Percentiles rank a stretch among this genome's conserved stretches.
Conservation (phyloP, 441 rosid species). For the Syzygium malaccense region DNA sequence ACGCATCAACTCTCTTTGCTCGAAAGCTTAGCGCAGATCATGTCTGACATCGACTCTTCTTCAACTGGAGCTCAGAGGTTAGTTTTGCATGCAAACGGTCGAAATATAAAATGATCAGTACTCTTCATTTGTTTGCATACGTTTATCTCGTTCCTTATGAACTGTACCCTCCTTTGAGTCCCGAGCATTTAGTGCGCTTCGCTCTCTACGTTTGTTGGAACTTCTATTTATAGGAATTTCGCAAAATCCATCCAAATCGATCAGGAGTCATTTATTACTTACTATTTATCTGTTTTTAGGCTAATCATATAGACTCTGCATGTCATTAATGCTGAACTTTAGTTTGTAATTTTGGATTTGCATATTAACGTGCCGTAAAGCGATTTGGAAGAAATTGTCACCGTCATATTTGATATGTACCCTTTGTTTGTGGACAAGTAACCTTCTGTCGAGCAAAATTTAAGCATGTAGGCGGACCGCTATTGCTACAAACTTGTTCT, state of each 20-base stretch:
- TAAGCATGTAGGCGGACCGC: not conserved
- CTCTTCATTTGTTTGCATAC: not conserved
- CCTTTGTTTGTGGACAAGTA: too few relatives aligned
- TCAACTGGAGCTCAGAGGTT: not conserved
- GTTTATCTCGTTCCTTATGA: not conserved
- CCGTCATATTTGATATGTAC: too few relatives aligned
- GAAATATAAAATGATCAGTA: accelerated
- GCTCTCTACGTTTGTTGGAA: not conserved
- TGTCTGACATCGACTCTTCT: not conserved
- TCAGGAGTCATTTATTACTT: not conserved
- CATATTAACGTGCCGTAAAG: too few relatives aligned
- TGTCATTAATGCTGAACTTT: not conserved
- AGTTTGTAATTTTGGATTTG: not conserved
- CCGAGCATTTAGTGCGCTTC: accelerated
- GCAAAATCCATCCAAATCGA: accelerated
- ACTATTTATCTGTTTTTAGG: accelerated
- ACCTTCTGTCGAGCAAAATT: not conserved
- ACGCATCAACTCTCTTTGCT: accelerated
- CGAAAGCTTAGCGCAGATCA: not conserved
- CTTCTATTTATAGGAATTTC: not conserved
- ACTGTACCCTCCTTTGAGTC: not conserved
- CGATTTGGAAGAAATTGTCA: too few relatives aligned
- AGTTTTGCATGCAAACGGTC: not conserved
- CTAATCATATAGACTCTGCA: not conserved
- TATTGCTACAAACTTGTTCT: not conserved